phyloP scores from a whole-genome alignment of 768 basidiomycete species.

The Sarcodon sp. region DNA sequence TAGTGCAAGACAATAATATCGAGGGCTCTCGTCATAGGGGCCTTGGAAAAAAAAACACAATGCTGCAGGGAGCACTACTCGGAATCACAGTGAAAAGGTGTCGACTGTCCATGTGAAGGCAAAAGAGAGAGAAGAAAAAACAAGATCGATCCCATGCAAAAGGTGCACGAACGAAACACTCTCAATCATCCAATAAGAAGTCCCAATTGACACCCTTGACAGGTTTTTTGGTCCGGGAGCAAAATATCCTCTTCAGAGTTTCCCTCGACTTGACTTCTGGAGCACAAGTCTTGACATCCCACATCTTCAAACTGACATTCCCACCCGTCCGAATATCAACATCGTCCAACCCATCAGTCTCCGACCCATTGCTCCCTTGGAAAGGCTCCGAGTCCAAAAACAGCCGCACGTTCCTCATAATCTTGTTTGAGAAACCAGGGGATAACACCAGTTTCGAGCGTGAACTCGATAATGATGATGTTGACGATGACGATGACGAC shows the following conservation, averaged over 20 bases:
- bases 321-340: constrained; percentile 52
- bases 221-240: constrained; percentile 35
- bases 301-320: constrained; percentile 60
- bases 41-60: too few species aligned
- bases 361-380: constrained; percentile 5
- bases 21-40: too few species aligned
- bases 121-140: too few species aligned
- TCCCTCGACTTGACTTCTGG: constrained; percentile 56
- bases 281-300: constrained; percentile 56
- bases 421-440: constrained; percentile 61
- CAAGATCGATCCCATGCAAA: too few species aligned
- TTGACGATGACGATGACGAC: constrained; percentile 11
- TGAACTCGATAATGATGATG: constrained; percentile 12
- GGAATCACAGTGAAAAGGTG: too few species aligned
- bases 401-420: constrained; percentile 23
- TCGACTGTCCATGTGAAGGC: too few species aligned
- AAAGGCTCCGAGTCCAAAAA: constrained; percentile 7
- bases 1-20: too few species aligned
- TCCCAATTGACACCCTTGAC: constrained; percentile 61
- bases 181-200: constrained; percentile 60
- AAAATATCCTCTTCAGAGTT: constrained; percentile 45
- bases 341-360: constrained; percentile 35
- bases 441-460: constrained; percentile 39
- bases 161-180: too few species aligned
- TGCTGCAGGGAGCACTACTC: too few species aligned